phyloP scores from a whole-genome alignment of 2,329 filamentous ascomycete species.

The Zymoseptoria passerinii region DNA sequence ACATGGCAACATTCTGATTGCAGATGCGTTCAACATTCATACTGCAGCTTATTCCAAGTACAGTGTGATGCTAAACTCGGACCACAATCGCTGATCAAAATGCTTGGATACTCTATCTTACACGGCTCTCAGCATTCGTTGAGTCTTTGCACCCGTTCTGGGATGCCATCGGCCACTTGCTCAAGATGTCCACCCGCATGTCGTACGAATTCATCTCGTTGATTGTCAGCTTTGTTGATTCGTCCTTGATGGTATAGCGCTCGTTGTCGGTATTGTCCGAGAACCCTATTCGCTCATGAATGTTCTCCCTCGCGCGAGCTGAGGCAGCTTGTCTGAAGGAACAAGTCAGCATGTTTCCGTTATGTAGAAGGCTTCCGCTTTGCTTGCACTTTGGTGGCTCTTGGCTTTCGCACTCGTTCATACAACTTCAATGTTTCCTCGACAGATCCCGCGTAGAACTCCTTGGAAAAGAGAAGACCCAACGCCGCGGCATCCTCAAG shows the following conservation, averaged over 20 bases:
- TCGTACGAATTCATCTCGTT: constrained; percentile 60
- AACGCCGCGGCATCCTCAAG: constrained; percentile 59
- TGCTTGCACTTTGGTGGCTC: constrained; percentile 29
- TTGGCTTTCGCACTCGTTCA: constrained; percentile 30
- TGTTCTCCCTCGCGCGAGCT: constrained; percentile 31
- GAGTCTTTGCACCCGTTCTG: background rate
- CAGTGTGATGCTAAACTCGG: no score
- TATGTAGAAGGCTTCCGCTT: background rate
- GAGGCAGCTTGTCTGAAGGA: constrained; percentile 24
- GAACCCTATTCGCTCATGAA: constrained; percentile 44
- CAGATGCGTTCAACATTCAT: background rate
- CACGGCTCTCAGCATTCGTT: background rate
- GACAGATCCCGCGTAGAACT: constrained; percentile 35
- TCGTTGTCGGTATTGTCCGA: constrained; percentile 50
- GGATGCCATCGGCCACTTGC: constrained; percentile 13
- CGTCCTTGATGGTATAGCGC: constrained; percentile 55
- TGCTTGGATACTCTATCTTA: background rate
- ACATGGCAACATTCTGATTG: constrained; percentile 1
- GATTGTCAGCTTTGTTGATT: constrained; percentile 55
- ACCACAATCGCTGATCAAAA: background rate
- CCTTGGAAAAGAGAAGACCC: constrained; percentile 51
- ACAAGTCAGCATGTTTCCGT: background rate
- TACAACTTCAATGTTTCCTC: constrained; percentile 29
- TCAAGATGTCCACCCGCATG: constrained; percentile 16
- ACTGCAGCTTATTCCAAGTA: no score